Conservation (phyloP, 1,284 basidiomycete genomes). For the Rhodotorula sp. region DNA sequence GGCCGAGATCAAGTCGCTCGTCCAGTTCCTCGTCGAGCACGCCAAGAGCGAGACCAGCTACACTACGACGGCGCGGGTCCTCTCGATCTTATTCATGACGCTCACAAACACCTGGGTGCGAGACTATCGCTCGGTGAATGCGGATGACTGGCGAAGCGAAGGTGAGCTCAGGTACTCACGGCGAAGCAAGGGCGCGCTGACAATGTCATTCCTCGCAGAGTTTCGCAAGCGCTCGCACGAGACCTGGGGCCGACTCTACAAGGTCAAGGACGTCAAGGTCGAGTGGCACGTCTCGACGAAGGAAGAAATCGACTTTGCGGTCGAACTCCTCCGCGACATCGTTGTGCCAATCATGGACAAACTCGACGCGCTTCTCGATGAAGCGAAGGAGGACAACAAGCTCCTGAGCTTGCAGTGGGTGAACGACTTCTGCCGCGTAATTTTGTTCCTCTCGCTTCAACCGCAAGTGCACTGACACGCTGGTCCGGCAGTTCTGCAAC, state of each 20-base stretch:
- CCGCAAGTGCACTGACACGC: constrained; percentile 41
- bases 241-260: constrained; percentile 59
- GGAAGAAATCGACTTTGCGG: constrained; percentile 74
- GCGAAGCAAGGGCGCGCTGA: not conserved
- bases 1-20: constrained; percentile 64
- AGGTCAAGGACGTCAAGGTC: constrained; percentile 73
- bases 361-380: constrained; percentile 59
- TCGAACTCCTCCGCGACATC: constrained; percentile 73
- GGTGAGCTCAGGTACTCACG: constrained; percentile 53
- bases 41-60: constrained; percentile 90
- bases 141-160: constrained; percentile 72
- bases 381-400: constrained; percentile 22
- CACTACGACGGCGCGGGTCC: constrained; percentile 71
- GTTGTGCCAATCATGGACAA: constrained; percentile 65
- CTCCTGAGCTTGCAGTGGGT: constrained; percentile 64
- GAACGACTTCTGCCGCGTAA: constrained; percentile 85
- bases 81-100: constrained; percentile 74
- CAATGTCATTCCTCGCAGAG: constrained; percentile 1
- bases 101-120: constrained; percentile 74
- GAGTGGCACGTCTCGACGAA: constrained; percentile 82
- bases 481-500: constrained; percentile 47
- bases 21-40: constrained; percentile 69
- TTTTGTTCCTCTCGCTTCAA: not conserved
- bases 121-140: constrained; percentile 80
- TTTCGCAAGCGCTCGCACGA: constrained; percentile 55